Base-by-base conservation (phyloP, 257 asterid species). In the Anisodus acutangulus region DNA sequence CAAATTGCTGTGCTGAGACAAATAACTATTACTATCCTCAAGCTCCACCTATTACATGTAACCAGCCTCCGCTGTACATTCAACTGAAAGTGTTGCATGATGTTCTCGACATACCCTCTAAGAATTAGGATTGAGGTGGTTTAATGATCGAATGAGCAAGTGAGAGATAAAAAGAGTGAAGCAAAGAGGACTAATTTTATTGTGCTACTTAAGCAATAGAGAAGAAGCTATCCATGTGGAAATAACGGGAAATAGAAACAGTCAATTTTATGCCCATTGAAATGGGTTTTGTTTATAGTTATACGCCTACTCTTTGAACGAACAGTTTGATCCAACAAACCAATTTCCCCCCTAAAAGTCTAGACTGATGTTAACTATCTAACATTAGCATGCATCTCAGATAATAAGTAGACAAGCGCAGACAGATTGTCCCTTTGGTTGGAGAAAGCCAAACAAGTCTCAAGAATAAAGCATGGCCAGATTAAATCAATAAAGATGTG, bases 261-360 rank as follows among this genome's bases (percentile, higher is more conserved):
- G n/a, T 41, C 31, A 69, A 39, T 16, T 69, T 69, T 69, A 39
- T 69, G 53, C 54, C 78, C 78, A 8, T 31, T 16, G 54, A 69
- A 69, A 69, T 69, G 54, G 54, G 54, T 41, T 35, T 69, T 16
- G 78, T 16, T 41, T 69, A n/a, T n/a, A n/a, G n/a, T n/a, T n/a
- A 17, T 69, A 54, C 3, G 9, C 17, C 45, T 66, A 5, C 45
- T 31, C 31, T 64, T 64, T 63, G 2, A 31, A 10, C 12, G 45
- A 66, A 13, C 72, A 66, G 72, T 66, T 68, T 39, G 76, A 68
- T 68, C 76, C 76, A 26, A 13, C 63, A 63, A 76, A 76, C 81
- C 81, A 13, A 12, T 49, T 12, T 5, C 22, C 64, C 13, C 8
- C 64, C 15, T 26, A 47, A 0, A 22, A 53, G 26, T 22, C 43